Conservation (phyloP, 768 basidiomycete species). For the Russula olivacea region DNA sequence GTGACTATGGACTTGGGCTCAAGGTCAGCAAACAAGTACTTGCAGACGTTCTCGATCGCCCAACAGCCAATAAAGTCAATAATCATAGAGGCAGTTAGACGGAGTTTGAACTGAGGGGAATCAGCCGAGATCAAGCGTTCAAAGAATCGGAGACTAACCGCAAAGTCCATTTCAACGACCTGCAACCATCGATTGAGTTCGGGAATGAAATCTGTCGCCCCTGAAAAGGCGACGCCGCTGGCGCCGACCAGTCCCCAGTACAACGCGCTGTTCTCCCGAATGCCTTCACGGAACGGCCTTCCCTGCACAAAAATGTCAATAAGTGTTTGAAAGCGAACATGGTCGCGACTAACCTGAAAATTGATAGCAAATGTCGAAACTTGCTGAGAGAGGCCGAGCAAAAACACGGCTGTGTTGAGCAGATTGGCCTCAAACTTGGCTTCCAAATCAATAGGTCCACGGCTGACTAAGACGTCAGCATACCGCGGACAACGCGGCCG, state of each 20-base stretch:
- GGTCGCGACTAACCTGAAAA: slow-evolving; percentile 59
- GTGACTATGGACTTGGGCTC: slow-evolving; percentile 83
- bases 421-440: slow-evolving; percentile 95
- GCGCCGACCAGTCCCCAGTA: slow-evolving; percentile 91
- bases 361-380: slow-evolving; percentile 99
- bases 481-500: neutral
- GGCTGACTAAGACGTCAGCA: slow-evolving; percentile 36
- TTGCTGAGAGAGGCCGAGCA: slow-evolving; percentile 92
- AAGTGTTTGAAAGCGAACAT: neutral
- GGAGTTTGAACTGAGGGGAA: slow-evolving; percentile 69
- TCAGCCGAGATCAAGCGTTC: neutral
- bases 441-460: slow-evolving; percentile 82
- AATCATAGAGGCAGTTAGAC: slow-evolving; percentile 74
- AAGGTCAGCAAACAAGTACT: slow-evolving; percentile 79
- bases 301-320: slow-evolving; percentile 44
- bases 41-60: slow-evolving; percentile 76
- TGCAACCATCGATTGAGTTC: slow-evolving; percentile 97
- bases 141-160: slow-evolving; percentile 46
- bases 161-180: slow-evolving; percentile 80
- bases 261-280: slow-evolving; percentile 90
- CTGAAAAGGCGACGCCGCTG: slow-evolving; percentile 84
- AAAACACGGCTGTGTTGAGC: slow-evolving; percentile 94
- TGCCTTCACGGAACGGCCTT: slow-evolving; percentile 96
- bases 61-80: slow-evolving; percentile 87
- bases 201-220: slow-evolving; percentile 90